Base-by-base conservation (phyloP, 2,329 filamentous ascomycete genomes). In the Hymenoscyphus linearis region DNA sequence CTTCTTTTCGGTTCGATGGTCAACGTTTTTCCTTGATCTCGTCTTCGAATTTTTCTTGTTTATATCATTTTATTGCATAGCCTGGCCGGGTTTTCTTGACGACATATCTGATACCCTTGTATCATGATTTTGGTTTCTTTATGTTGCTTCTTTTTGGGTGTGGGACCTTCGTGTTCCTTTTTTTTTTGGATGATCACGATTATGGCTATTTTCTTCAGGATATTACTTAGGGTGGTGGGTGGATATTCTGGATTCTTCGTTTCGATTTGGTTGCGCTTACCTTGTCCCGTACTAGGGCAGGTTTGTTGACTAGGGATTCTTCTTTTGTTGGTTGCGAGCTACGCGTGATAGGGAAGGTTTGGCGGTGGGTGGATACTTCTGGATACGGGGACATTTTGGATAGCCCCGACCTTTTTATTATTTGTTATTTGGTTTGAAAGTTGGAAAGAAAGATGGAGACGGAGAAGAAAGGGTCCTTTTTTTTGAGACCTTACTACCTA, bases 1-100 rank as follows among this genome's bases (percentile, higher is more conserved):
- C 54, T 59, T 57, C 55, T 10, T 59, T 63, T 62, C 56, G 55
- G 35, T 62, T 60, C 53, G 47, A 16, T 34, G 58, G 58, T 57
- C 34, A 18, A 26, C 35, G 54, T 40, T 22, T 57, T 57, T 62
- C 27, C 54, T 57, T 37, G 25, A 26, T 14, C 22, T 26, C 44
- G 62, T 50, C 18, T 50, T 18, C 59, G 62, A 58, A 54, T 59
- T 59, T 59, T 50, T 55, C 53, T 62, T 68, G 61, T 53, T 65
- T 66, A 62, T 68, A 66, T 66, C 60, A 63, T 63, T 67, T 66
- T 66, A 64, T 66, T 67, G 69, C 68, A 70, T 70, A 70, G 67
- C 68, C 65, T 67, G 66, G 67, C 59, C 67, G 66, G 31, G 5
- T 27, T 60, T 54, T 62, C 22, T 52, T 60, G 44, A 50, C 44